Base-by-base conservation (phyloP, 2,329 filamentous ascomycete genomes). In the Cladosporium oxysporum region DNA sequence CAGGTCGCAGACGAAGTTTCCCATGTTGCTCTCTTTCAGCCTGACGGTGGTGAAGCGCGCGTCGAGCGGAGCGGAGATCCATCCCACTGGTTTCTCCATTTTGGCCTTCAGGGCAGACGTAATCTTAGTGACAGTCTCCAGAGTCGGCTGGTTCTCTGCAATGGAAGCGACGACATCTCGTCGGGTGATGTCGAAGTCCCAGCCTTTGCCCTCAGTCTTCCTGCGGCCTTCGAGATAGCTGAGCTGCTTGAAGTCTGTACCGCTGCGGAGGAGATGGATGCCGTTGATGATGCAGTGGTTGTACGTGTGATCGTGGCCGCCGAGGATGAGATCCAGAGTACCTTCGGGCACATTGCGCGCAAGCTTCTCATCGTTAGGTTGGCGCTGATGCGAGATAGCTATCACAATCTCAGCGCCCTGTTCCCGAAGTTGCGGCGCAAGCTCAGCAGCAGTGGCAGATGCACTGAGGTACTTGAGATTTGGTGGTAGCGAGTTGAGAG, bases 271-370 rank as follows among this genome's bases (percentile, higher is more conserved):
- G 2, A 96, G 87, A 73, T 97, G 93, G 0, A 87, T 91, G 10
- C 89, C 90, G 67, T 93, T 93, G 76, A 95, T 85, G 64, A 93
- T 74, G 64, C 84, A 86, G 78, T 97, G 92, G 18, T 84, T 85
- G 75, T 97, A 97, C 78, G 90, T 95, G 76, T 97, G 93, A 72
- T 97, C 93, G 74, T 97, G 93, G 0, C 93, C 93, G 58, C 93
- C 92, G 0, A 97, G 84, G 53, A 97, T 90, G 41, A 97, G 87
- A 76, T 97, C 93, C 23, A 96, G 88, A 12, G 68, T 68, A 0
- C 91, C 92, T 4, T 87, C 84, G 0, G 91, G 82, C 1, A 84
- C 85, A 69, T 91, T 89, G 67, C 88, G 83, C 0, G 93, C 93
- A 5, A 97, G 82, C 78, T 96, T 96, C 74, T 91, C 88, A 78